phyloP scores from a whole-genome alignment of 208 protist species.

The Crithidia sp. region DNA sequence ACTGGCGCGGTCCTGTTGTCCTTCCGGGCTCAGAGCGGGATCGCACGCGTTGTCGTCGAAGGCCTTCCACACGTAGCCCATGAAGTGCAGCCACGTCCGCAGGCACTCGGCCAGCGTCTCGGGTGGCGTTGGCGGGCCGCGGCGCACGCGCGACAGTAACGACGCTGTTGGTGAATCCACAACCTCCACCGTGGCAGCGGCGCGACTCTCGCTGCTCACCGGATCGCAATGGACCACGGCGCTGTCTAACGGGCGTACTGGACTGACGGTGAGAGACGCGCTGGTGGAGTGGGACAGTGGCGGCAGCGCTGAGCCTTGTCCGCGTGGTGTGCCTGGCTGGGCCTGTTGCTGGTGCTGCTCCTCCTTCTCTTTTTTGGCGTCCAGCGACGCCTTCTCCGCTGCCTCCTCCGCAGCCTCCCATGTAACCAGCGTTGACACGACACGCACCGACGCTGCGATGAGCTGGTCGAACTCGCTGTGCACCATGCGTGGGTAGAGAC shows the following conservation, averaged over 20 bases:
- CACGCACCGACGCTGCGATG: constrained; percentile 38
- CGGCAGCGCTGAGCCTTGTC: neutral
- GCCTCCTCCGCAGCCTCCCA: constrained; percentile 31
- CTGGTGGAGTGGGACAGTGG: neutral
- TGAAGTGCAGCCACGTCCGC: constrained; percentile 80
- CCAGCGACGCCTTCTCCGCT: neutral
- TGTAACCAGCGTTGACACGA: constrained; percentile 36
- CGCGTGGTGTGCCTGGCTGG: neutral
- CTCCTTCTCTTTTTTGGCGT: neutral
- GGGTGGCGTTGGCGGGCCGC: neutral
- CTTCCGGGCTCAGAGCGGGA: constrained; percentile 46
- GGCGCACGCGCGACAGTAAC: constrained; percentile 1
- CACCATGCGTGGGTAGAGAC: constrained; percentile 64
- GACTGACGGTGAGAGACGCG: neutral
- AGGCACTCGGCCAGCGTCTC: constrained; percentile 71
- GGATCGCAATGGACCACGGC: constrained; percentile 3
- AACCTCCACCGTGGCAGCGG: neutral
- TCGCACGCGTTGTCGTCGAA: constrained; percentile 83
- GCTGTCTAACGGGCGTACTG: neutral
- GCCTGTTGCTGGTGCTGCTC: neutral
- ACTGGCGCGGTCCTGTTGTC: constrained; percentile 46
- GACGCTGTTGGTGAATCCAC: neutral
- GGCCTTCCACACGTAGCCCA: constrained; percentile 82
- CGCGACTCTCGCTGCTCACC: neutral
- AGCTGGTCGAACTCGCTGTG: constrained; percentile 56